Conservation (phyloP, 106 monocot genomes). For the Allium cepa region DNA sequence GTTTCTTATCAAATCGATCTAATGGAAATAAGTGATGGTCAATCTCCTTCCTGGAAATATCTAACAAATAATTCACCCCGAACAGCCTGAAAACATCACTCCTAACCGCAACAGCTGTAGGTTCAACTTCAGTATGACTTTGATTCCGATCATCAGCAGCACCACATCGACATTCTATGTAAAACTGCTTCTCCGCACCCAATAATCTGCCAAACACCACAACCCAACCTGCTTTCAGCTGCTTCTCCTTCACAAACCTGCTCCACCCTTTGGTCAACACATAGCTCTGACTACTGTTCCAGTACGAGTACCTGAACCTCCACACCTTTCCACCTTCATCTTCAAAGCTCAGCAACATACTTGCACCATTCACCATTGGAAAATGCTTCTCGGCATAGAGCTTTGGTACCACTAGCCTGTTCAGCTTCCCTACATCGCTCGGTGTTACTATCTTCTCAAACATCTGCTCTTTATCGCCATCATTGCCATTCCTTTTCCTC, state of each 20-base stretch:
- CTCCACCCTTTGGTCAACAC: constrained; percentile 93
- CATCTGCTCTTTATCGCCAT: constrained; percentile 24
- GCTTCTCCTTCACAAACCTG: constrained; percentile 83
- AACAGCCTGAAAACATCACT: too few species aligned
- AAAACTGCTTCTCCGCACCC: too few species aligned
- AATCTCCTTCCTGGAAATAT: too few species aligned
- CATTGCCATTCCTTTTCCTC: not conserved
- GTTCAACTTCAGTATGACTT: too few species aligned
- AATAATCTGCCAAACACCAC: too few species aligned
- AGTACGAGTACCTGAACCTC: constrained; percentile 85
- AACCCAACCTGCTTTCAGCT: constrained; percentile 29
- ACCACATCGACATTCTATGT: too few species aligned
- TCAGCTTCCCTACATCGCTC: constrained; percentile 92
- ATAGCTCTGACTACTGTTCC: constrained; percentile 98
- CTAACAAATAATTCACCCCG: too few species aligned
- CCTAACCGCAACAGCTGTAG: too few species aligned
- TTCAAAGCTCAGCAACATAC: constrained; percentile 57
- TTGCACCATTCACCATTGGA: constrained; percentile 24
- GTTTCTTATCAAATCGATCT: too few species aligned
- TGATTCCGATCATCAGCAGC: too few species aligned
- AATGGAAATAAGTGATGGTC: too few species aligned
- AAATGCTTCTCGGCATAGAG: constrained; percentile 93
- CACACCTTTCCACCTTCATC: constrained; percentile 61
- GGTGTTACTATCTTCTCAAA: constrained; percentile 84
- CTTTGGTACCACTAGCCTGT: constrained; percentile 86